Percentiles rank a stretch among this genome's conserved stretches.
phyloP scores from a whole-genome alignment of 2,329 filamentous ascomycete genomes.

The Alternaria sp. region DNA sequence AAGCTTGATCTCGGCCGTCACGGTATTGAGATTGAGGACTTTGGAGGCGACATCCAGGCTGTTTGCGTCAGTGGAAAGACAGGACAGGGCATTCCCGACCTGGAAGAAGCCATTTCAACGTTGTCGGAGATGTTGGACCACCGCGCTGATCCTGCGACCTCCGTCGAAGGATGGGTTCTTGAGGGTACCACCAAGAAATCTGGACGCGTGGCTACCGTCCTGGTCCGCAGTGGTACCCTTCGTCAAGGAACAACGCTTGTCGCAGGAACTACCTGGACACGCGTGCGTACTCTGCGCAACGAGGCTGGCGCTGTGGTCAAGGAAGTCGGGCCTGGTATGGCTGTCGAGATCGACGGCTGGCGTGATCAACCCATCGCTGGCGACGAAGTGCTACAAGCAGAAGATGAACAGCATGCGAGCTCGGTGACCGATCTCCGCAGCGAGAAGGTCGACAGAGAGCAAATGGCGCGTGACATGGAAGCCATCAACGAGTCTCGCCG shows the following conservation, averaged over 20 bases:
- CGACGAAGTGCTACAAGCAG: constrained; percentile 83
- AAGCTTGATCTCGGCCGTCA: constrained; percentile 85
- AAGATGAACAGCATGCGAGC: constrained; percentile 78
- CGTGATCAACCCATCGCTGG: constrained; percentile 84
- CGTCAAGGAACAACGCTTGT: constrained; percentile 81
- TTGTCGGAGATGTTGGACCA: constrained; percentile 91
- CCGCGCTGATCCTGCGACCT: constrained; percentile 76
- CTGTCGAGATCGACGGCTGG: constrained; percentile 96
- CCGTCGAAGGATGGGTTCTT: constrained; percentile 90
- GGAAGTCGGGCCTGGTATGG: constrained; percentile 83
- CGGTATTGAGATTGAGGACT: constrained; percentile 92
- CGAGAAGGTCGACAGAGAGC: constrained; percentile 72
- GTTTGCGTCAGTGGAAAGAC: constrained; percentile 93
- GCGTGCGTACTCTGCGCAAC: constrained; percentile 82
- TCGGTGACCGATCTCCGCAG: constrained; percentile 77
- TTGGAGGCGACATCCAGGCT: constrained; percentile 90
- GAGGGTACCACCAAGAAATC: constrained; percentile 87
- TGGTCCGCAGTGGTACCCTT: constrained; percentile 87
- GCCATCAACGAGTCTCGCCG: constrained; percentile 74
- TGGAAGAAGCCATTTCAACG: constrained; percentile 88
- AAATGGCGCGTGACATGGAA: constrained; percentile 71
- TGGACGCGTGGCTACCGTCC: constrained; percentile 85
- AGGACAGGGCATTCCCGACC: constrained; percentile 84
- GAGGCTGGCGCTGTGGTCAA: constrained; percentile 76
- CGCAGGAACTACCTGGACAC: constrained; percentile 86